A percentile compares a stretch with the other conserved stretches of the same genome.
Evolutionary conservation across 2,329 filamentous ascomycete species (phyloP).

Genomic region (Sphaerulina populicola): DNA sequence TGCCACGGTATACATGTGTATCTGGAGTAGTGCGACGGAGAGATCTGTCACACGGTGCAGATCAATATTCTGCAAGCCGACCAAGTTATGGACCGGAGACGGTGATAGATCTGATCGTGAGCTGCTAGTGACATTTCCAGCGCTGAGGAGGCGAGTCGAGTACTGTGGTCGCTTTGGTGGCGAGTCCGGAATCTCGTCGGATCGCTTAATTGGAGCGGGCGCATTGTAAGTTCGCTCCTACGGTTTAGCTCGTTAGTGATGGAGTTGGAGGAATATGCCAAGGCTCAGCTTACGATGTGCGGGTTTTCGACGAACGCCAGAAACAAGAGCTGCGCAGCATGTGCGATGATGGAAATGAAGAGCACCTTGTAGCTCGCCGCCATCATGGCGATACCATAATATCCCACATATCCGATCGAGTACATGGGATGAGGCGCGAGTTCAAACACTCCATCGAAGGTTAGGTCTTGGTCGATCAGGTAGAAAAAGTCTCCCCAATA

Average conservation of each 20-base stretch:
- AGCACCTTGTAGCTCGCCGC: constrained; percentile 95
- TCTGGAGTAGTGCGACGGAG: constrained; percentile 64
- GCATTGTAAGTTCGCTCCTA: constrained; percentile 88
- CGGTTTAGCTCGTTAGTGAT: not conserved
- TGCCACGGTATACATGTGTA: constrained; percentile 67
- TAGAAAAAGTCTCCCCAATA: constrained; percentile 99
- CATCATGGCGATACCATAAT: constrained; percentile 97
- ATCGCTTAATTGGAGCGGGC: constrained; percentile 52
- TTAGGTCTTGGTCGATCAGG: constrained; percentile 93
- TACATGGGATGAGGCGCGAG: constrained; percentile 99
- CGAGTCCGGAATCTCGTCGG: constrained; percentile 45
- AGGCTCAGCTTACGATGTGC: constrained; percentile 54
- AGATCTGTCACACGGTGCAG: constrained; percentile 80
- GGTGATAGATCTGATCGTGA: constrained; percentile 37
- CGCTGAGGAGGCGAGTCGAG: constrained; percentile 34
- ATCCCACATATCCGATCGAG: constrained; percentile 93
- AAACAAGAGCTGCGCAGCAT: constrained; percentile 90
- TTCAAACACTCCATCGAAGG: constrained; percentile 97
- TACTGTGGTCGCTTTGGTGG: constrained; percentile 33
- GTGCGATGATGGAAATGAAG: constrained; percentile 91
- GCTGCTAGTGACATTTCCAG: constrained; percentile 34
- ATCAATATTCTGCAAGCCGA: constrained; percentile 78
- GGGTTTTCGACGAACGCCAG: constrained; percentile 87
- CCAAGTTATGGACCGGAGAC: constrained; percentile 67
- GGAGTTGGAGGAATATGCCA: not conserved